Percentiles rank a stretch among this genome's conserved stretches.
Conservation (phyloP, 2,329 filamentous ascomycete genomes). For the Microdochium paspali region DNA sequence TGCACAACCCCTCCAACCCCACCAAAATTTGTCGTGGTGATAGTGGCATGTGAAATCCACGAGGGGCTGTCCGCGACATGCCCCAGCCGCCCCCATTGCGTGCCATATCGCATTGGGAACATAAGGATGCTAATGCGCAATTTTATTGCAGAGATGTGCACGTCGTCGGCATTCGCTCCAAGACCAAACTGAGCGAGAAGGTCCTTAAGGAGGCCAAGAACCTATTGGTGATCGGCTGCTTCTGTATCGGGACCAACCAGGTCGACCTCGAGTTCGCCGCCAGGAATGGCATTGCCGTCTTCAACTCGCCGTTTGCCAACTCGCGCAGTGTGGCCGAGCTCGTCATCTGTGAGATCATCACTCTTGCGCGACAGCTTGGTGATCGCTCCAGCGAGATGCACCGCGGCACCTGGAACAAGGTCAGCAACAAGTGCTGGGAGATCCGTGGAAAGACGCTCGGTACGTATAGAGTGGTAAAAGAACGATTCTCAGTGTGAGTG, state of each 20-base stretch:
- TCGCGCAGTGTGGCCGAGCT: conserved; percentile 94
- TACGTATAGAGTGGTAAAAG: too few relatives aligned
- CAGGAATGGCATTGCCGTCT: conserved; percentile 82
- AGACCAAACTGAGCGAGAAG: conserved; percentile 84
- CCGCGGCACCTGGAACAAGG: conserved; percentile 93
- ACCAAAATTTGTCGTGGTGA: background rate
- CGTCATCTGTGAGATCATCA: conserved; percentile 89
- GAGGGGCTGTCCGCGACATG: background rate
- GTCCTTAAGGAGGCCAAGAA: conserved; percentile 87
- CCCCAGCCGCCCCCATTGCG: too few relatives aligned
- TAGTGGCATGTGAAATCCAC: background rate
- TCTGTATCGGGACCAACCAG: conserved; percentile 98
- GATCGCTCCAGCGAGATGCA: conserved; percentile 95
- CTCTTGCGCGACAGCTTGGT: conserved; percentile 80
- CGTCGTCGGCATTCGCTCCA: conserved; percentile 95
- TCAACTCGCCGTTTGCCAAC: conserved; percentile 98
- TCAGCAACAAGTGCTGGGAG: conserved; percentile 95
- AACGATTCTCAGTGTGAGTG: too few relatives aligned
- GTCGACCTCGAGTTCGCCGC: conserved; percentile 81
- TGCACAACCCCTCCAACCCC: background rate
- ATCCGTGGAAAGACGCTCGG: conserved; percentile 94
- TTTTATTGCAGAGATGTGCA: conserved; percentile 65
- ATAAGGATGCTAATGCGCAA: conserved; percentile 6
- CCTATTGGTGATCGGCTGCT: conserved; percentile 91
- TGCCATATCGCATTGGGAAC: background rate